A percentile compares a stretch with the other conserved stretches of the same genome.
phyloP scores from a whole-genome alignment of 345 rosid species.

The Populus ilicifolia region DNA sequence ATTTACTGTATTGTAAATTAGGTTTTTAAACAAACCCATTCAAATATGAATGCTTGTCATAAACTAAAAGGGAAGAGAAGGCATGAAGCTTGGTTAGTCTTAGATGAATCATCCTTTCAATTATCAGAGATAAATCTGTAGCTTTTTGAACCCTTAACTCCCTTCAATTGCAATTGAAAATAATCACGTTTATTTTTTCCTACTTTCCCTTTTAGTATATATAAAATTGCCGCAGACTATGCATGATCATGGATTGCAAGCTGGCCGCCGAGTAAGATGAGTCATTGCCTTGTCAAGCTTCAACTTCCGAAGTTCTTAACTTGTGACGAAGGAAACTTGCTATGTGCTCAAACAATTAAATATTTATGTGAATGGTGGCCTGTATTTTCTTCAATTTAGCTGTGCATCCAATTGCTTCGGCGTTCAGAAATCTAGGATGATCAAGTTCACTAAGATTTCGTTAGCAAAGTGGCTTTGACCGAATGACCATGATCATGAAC shows the following conservation, averaged over 20 bases:
- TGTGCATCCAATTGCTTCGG: too few species aligned
- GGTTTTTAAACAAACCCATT: neutral
- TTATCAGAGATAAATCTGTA: neutral
- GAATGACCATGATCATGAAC: too few species aligned
- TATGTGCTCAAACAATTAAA: too few species aligned
- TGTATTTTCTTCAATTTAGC: too few species aligned
- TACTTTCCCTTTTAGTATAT: too few species aligned
- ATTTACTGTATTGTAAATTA: neutral
- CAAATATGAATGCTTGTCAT: neutral
- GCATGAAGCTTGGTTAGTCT: neutral
- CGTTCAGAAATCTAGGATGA: too few species aligned
- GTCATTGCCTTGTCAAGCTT: slow-evolving; percentile 2
- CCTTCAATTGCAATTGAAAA: neutral
- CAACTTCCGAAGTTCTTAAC: neutral
- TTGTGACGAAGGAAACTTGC: neutral
- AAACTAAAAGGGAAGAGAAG: too few species aligned
- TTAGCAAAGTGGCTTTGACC: too few species aligned
- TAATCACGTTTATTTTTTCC: neutral
- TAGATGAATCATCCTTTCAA: too few species aligned
- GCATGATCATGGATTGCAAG: neutral
- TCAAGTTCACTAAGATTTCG: too few species aligned
- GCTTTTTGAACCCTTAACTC: neutral
- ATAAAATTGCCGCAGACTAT: neutral
- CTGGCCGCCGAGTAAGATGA: neutral
- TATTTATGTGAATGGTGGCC: too few species aligned